Percentiles rank a stretch among this genome's conserved stretches.
phyloP scores from a whole-genome alignment of 371 early-diverging fungal species.

The Lichtheimia ornata region DNA sequence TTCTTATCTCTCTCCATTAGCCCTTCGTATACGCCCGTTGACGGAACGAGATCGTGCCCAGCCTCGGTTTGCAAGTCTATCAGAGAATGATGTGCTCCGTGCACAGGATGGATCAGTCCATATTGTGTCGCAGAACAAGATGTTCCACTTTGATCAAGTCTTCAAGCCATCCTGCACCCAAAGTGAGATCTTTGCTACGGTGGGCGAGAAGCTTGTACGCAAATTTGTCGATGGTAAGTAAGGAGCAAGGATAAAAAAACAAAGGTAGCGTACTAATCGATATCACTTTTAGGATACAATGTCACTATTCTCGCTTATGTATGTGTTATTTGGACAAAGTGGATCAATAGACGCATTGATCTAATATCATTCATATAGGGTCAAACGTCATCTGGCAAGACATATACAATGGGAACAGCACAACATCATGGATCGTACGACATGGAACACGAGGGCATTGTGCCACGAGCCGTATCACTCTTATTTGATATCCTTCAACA shows the following conservation, averaged over 20 bases:
- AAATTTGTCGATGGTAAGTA: conserved; percentile 47
- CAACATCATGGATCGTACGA: conserved; percentile 63
- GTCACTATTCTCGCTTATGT: conserved; percentile 97
- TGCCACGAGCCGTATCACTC: conserved; percentile 85
- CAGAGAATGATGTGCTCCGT: conserved; percentile 33
- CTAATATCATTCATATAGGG: conserved; percentile 38
- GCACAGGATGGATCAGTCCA: conserved; percentile 40
- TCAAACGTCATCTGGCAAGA: conserved; percentile 98
- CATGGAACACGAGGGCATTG: conserved; percentile 73
- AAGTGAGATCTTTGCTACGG: conserved; percentile 29
- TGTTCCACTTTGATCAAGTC: conserved; percentile 23
- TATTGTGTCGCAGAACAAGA: conserved; percentile 31
- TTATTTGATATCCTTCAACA: conserved; percentile 64
- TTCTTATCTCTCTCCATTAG: conserved; percentile 4
- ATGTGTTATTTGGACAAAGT: not conserved
- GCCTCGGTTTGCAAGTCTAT: conserved; percentile 36
- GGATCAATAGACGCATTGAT: not conserved
- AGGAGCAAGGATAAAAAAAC: not conserved
- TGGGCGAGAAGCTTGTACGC: conserved; percentile 40
- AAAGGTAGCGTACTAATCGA: too few relatives aligned
- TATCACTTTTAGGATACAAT: conserved; percentile 73
- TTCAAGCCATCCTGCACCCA: conserved; percentile 16
- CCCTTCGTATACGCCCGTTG: conserved; percentile 42
- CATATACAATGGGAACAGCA: conserved; percentile 97
- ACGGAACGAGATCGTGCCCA: conserved; percentile 47